Base-by-base conservation (phyloP, 2,329 filamentous ascomycete genomes). In the Calonectria ilicicola region DNA sequence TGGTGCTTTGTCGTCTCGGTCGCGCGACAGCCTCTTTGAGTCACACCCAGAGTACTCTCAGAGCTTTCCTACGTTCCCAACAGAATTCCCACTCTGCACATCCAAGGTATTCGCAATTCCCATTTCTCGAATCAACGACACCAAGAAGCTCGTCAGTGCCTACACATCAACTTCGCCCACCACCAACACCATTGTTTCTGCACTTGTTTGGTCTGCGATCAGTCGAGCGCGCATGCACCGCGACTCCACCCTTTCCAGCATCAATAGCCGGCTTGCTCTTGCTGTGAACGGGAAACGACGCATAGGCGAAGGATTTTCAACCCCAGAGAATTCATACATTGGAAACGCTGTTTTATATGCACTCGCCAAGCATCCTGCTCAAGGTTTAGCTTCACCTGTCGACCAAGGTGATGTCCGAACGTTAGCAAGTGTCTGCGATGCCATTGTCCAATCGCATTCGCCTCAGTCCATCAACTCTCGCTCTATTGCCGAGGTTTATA, bases 71-170 rank as follows among this genome's bases (percentile, higher is more conserved):
- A 21, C 62, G 1, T 26, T 73, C 10, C 72, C 65, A 12, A 29
- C 62, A 0, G 40, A 63, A 27, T 73, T 73, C 46, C 26, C 71
- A 12, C 15, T 64, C 3, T 70, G 47, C 17, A 65, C 71, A 12
- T 73, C 71, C 60, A 67, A 73, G 58, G 21, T 68, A 26, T 38
- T 71, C 23, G 21, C 63, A 3, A 72, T 72, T n/a, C 51, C 72
- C 1, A 32, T 69, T 47, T 21, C 26, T 0, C 29, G 32, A 2
- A 62, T 74, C 29, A 23, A 72, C 35, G 27, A 66, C 5, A 42
- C 27, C 38, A 71, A 71, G 19, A 10, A 69, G 42, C 27, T 14
- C 5, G 12, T 66, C 27, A 14, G 17, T n/a, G 26, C 15, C 7
- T 5, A 32, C 15, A 40, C 47, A 9, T 46, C 29, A 15, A 46